Percentiles rank a stretch among this genome's conserved stretches.
Conservation (phyloP, 164 flowering plant species). For the Chimonanthus salicifolius region DNA sequence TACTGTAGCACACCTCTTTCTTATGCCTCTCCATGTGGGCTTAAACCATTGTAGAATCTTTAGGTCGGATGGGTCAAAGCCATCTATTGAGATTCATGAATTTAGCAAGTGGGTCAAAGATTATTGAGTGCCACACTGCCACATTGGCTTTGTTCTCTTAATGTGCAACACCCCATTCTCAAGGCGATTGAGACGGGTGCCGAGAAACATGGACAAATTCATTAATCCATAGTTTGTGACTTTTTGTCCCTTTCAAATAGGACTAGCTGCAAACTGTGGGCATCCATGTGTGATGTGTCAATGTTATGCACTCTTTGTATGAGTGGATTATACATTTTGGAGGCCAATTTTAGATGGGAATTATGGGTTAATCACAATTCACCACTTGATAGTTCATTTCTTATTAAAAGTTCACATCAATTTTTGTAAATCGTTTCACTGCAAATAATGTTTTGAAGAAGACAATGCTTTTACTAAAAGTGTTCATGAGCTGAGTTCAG, state of each 20-base stretch:
- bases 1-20: background rate
- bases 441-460: no score
- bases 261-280: background rate
- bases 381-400: no score
- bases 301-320: no score
- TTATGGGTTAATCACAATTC: no score
- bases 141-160: conserved; percentile 2
- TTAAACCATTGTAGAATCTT: background rate
- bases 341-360: no score
- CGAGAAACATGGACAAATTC: conserved; percentile 13
- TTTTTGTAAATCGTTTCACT: no score
- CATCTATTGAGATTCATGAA: background rate
- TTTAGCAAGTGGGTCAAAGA: background rate
- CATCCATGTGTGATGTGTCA: no score
- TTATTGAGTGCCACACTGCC: background rate
- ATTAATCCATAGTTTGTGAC: conserved; percentile 2
- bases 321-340: no score
- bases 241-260: background rate
- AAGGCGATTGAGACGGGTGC: conserved; percentile 5
- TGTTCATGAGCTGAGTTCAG: no score
- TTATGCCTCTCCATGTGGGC: background rate
- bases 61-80: background rate
- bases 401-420: no score
- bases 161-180: conserved; percentile 21
- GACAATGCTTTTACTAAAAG: no score